Evolutionary conservation across 164 flowering plant genomes (phyloP).

Genomic region (Vitis cinerea): DNA sequence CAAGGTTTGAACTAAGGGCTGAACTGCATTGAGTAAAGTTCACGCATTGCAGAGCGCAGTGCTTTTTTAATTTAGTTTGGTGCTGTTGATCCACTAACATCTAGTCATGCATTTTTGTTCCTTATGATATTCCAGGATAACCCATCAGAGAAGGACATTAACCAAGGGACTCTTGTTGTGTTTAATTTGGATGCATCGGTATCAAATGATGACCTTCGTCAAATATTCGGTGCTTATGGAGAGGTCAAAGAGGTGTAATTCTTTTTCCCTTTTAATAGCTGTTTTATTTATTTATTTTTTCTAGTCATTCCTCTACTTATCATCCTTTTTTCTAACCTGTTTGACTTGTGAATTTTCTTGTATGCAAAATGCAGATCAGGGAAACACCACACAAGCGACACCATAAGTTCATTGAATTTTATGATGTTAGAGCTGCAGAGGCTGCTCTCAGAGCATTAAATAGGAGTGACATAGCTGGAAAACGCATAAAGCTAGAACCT

Average conservation of each 20-base stretch:
- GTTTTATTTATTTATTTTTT: not conserved
- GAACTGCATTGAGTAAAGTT: too few species aligned
- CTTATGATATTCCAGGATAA: slow-evolving; percentile 61
- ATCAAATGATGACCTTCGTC: slow-evolving; percentile 86
- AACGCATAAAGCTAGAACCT: slow-evolving; percentile 94
- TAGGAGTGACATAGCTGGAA: slow-evolving; percentile 94
- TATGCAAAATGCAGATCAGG: slow-evolving; percentile 61
- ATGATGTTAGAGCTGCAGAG: slow-evolving; percentile 95
- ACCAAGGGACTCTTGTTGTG: slow-evolving; percentile 95
- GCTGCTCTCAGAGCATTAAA: slow-evolving; percentile 88
- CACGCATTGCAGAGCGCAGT: too few species aligned
- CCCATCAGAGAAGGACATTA: slow-evolving; percentile 95
- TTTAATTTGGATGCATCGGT: slow-evolving; percentile 94
- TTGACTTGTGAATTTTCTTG: slow-evolving; percentile 8
- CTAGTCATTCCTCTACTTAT: not conserved
- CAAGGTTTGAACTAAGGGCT: slow-evolving; percentile 50
- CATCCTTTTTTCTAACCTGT: slow-evolving; percentile 7
- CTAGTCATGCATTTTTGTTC: slow-evolving; percentile 2
- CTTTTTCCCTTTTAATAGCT: not conserved
- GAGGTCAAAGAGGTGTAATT: slow-evolving; percentile 85
- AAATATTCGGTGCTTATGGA: slow-evolving; percentile 91
- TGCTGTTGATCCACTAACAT: not conserved
- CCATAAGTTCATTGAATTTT: slow-evolving; percentile 94
- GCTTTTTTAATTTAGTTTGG: slow-evolving; percentile 1
- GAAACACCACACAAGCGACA: slow-evolving; percentile 97